These are phyloP conservation scores for Piromyces sp. DNA, from an alignment of 192 early-diverging fungal genomes.

Conservation along the genomic window DNA sequence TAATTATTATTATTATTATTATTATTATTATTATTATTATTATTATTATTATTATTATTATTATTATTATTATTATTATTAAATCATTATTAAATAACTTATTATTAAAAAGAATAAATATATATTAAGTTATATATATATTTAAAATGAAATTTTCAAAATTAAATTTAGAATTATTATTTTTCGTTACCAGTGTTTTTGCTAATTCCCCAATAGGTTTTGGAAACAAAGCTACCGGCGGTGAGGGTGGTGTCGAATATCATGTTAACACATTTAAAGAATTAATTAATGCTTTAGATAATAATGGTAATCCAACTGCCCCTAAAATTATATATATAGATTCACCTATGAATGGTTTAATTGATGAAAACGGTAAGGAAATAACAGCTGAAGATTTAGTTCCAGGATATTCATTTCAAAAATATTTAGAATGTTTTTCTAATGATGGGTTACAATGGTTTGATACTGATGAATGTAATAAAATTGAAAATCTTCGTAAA, in stretches of 20 bases:
- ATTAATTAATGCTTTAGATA: background rate
- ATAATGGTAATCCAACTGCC: background rate
- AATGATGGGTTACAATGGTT: background rate
- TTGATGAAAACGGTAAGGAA: background rate
- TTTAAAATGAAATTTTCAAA: no score
- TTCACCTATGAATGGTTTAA: background rate
- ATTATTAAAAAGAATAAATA: no score
- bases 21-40: no score
- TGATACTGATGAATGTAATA: background rate
- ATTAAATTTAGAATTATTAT: no score
- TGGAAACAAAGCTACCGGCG: background rate
- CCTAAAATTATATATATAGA: background rate
- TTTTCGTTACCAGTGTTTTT: background rate
- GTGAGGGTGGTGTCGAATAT: background rate
- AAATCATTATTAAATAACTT: no score
- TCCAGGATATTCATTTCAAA: background rate
- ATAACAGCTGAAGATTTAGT: background rate
- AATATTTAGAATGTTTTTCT: background rate
- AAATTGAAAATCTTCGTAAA: background rate
- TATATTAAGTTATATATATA: no score
- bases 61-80: no score
- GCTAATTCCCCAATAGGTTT: background rate
- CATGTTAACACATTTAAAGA: background rate
- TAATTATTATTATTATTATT: no score
- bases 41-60: no score